A percentile compares a stretch with the other conserved stretches of the same genome.
phyloP scores from a whole-genome alignment of 2,329 filamentous ascomycete species.

The Trematosphaeria pertusa region DNA sequence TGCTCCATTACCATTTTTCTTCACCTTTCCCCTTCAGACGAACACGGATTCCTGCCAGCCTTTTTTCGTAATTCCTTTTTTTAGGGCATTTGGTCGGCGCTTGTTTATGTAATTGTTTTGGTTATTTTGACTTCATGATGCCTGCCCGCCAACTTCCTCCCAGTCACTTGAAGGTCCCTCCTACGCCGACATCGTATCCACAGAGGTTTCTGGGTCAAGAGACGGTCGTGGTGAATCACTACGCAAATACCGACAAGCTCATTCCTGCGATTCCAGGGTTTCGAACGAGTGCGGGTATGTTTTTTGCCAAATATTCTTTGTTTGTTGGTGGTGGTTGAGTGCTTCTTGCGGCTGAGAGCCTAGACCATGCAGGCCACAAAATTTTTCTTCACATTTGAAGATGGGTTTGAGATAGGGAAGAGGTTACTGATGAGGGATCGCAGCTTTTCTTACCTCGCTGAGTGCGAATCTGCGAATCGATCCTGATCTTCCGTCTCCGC shows the following conservation, averaged over 20 bases:
- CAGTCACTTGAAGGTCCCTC: constrained; percentile 42
- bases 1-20: neutral
- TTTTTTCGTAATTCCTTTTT: neutral
- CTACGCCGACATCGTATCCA: constrained; percentile 37
- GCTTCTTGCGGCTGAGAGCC: constrained; percentile 11
- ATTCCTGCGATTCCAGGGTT: constrained; percentile 49
- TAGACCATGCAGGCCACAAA: no score
- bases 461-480: constrained; percentile 78
- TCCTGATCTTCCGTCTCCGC: constrained; percentile 65
- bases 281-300: constrained; percentile 48
- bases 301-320: constrained; percentile 18
- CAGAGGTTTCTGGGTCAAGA: constrained; percentile 35
- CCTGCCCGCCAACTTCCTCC: constrained; percentile 40
- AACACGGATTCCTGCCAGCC: neutral
- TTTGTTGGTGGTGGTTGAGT: constrained; percentile 26
- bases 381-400: no score
- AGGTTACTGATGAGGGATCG: no score
- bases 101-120: constrained; percentile 32
- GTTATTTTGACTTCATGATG: constrained; percentile 6
- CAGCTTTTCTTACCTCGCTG: constrained; percentile 84
- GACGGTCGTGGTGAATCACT: constrained; percentile 43
- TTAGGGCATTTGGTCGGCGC: no score
- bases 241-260: constrained; percentile 41
- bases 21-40: neutral
- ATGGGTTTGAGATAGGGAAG: no score